Base-by-base conservation (phyloP, 2,329 filamentous ascomycete genomes). In the Diaporthe ilicicola region DNA sequence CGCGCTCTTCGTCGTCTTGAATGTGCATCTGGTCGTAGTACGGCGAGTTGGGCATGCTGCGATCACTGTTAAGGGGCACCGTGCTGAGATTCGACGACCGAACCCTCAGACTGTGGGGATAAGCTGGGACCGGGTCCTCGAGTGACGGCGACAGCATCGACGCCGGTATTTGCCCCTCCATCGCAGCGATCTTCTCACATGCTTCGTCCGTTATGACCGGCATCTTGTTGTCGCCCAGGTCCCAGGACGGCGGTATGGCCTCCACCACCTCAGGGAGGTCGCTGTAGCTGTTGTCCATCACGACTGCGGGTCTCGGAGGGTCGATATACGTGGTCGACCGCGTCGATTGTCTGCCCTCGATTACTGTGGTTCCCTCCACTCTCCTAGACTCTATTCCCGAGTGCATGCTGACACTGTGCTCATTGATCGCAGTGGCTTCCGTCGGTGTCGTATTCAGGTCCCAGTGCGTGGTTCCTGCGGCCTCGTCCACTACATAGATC, bases 111-210 rank as follows among this genome's bases (percentile, higher is more conserved):
- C 53, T 61, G 56, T 29, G 34, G 67, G 59, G 34, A 13, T 70
- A 70, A 15, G 56, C 67, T 48, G 67, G 67, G 15, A 70, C 67
- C 5, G 67, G 67, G n/a, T 70, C 67, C 17, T 48, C 17, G 17
- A 54, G n/a, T 4, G 46, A 70, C 15, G 67, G 67, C 24, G 67
- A 70, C 19, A 65, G 34, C 67, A 44, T 22, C 7, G 54, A 39
- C 32, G 46, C 55, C 4, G 42, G 32, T 17, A 39, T 27, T 22
- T 61, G 59, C 8, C 59, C 44, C 2, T 64, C 59, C 59, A 50
- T 37, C n/a, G 59, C 59, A 29, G 39, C 67, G 12, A 69, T 69
- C 48, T 69, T 64, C 54, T 69, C 55, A 37, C 29, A 46, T 19
- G 34, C n/a, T 6, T 39, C 48, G 13, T 64, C 59, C 27, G 29